phyloP scores from a whole-genome alignment of 1,139 yeast species.

The Diutina scorzettiae region DNA sequence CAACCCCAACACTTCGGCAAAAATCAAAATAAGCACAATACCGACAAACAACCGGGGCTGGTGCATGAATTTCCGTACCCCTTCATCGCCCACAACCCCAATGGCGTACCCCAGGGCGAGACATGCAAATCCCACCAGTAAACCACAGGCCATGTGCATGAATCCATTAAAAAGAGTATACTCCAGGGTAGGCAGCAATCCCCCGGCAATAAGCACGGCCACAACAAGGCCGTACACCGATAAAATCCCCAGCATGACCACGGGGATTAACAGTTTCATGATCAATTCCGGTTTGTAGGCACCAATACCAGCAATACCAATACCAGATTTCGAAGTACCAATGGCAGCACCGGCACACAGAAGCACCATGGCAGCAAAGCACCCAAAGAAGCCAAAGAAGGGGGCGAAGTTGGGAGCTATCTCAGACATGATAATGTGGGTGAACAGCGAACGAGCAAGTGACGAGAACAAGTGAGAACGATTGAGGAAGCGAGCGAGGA shows the following conservation, averaged over 20 bases:
- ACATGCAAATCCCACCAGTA: conserved; percentile 93
- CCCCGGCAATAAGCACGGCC: conserved; percentile 91
- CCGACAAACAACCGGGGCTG: conserved; percentile 97
- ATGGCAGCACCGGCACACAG: conserved; percentile 95
- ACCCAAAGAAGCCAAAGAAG: conserved; percentile 90
- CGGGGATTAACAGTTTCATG: conserved; percentile 83
- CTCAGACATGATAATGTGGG: conserved; percentile 25
- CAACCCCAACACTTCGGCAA: conserved; percentile 94
- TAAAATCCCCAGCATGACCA: conserved; percentile 95
- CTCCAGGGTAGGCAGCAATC: conserved; percentile 60
- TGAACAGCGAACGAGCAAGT: no score
- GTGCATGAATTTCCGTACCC: conserved; percentile 92
- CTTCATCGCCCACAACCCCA: conserved; percentile 98
- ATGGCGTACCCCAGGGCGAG: conserved; percentile 96
- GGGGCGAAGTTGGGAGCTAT: conserved; percentile 85
- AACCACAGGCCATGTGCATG: conserved; percentile 94
- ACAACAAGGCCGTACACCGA: conserved; percentile 96
- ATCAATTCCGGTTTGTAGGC: conserved; percentile 74
- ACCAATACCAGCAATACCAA: conserved; percentile 90
- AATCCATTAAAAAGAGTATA: conserved; percentile 90
- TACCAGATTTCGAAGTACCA: conserved; percentile 97
- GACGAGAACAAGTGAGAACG: no score
- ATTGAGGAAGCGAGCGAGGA: no score
- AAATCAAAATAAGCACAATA: conserved; percentile 85
- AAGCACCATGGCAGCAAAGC: conserved; percentile 83